Percentiles rank a stretch among this genome's conserved stretches.
phyloP scores from a whole-genome alignment of 495 filamentous ascomycete species.

The Choiromyces venosus region DNA sequence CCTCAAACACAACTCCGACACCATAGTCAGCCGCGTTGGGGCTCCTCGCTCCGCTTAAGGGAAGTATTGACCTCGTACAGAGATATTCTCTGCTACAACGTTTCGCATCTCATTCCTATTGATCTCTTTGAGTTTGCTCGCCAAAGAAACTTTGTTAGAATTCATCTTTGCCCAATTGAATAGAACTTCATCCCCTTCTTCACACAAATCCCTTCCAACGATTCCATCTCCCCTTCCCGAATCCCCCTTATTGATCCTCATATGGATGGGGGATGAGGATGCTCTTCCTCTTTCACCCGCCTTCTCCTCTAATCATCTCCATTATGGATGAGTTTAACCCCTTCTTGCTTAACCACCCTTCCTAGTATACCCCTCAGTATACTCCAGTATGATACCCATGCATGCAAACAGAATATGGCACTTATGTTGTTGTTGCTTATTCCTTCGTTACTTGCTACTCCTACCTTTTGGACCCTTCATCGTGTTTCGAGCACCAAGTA shows the following conservation, averaged over 20 bases:
- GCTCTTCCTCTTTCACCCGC: not conserved
- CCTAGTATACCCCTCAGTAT: not conserved
- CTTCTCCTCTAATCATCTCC: conserved; percentile 5
- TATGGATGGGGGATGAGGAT: not conserved
- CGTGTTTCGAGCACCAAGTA: conserved; percentile 12
- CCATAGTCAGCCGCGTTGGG: not conserved
- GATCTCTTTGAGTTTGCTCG: not conserved
- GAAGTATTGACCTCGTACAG: not conserved
- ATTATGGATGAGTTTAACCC: conserved; percentile 1
- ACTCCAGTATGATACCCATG: conserved; percentile 9
- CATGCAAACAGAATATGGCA: conserved; percentile 4
- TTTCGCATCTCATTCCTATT: not conserved
- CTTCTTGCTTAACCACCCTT: conserved; percentile 2
- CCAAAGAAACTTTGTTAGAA: not conserved
- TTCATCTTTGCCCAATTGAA: not conserved
- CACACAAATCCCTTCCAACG: not conserved
- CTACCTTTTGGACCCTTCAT: conserved; percentile 16
- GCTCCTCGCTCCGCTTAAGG: not conserved
- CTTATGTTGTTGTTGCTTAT: conserved; percentile 14
- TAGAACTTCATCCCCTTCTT: not conserved
- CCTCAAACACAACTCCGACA: not conserved
- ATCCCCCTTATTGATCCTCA: not conserved
- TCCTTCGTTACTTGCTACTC: conserved; percentile 14
- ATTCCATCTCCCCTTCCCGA: not conserved
- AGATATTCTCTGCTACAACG: not conserved